These are phyloP conservation scores for Panicum miliaceum DNA, from an alignment of 176 grass and related monocot genomes.

Conservation along the genomic window DNA sequence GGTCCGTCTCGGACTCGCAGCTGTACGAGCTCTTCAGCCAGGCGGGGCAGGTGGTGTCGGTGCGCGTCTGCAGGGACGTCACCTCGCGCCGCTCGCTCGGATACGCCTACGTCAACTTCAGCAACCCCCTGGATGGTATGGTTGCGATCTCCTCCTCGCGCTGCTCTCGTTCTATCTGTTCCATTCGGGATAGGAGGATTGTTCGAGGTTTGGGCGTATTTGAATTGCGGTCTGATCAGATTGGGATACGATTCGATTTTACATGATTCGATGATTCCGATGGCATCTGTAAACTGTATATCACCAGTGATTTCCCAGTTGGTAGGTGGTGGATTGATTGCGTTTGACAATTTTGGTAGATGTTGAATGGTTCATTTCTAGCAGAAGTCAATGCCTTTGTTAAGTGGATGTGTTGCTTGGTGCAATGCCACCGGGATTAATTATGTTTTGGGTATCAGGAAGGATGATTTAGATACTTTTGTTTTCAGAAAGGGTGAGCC, in stretches of 20 bases:
- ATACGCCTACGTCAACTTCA: constrained; percentile 97
- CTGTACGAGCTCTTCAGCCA: constrained; percentile 87
- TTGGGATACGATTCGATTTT: not conserved
- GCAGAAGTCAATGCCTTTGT: not conserved
- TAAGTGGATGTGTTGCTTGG: not conserved
- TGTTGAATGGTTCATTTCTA: not conserved
- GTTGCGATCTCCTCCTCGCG: not conserved
- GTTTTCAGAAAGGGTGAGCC: not conserved
- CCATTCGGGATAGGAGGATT: not conserved
- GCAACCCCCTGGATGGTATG: constrained; percentile 72
- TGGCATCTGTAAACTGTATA: not conserved
- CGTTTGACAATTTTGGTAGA: not conserved
- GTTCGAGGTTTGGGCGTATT: not conserved
- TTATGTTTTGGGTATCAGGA: not conserved
- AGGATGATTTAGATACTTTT: constrained; percentile 4
- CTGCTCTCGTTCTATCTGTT: not conserved
- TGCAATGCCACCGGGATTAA: not conserved
- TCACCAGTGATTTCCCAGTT: not conserved
- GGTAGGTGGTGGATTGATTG: not conserved
- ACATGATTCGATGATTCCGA: not conserved
- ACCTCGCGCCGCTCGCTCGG: constrained; percentile 77
- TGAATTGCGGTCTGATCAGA: constrained; percentile 12
- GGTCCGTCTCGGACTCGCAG: constrained; percentile 67
- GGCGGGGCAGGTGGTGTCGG: constrained; percentile 76
- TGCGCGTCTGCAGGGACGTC: constrained; percentile 87